Evolutionary conservation across 2,329 filamentous ascomycete genomes (phyloP).

Genomic region (Pestalotiopsis sp.): DNA sequence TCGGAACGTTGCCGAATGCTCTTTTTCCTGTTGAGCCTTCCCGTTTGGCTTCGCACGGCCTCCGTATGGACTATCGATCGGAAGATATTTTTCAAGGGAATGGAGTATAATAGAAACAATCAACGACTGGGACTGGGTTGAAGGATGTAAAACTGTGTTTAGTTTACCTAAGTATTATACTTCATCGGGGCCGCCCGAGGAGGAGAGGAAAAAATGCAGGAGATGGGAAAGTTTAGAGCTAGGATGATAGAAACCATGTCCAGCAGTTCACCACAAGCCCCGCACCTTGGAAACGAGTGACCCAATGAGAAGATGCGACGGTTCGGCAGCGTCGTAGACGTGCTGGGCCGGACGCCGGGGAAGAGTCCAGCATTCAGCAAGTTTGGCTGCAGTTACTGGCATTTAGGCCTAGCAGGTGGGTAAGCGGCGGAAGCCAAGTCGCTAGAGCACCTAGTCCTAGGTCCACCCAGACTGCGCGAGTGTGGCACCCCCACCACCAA

Average conservation of each 20-base stretch:
- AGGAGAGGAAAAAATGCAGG: not conserved
- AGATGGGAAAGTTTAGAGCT: not conserved
- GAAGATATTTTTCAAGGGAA: not conserved
- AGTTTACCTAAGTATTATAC: not conserved
- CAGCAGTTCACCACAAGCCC: not conserved
- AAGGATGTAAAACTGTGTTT: not conserved
- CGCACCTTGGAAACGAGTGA: not conserved
- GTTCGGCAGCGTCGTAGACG: not conserved
- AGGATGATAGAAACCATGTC: not conserved
- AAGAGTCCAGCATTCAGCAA: not conserved
- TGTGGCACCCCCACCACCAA: not conserved
- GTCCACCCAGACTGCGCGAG: not conserved
- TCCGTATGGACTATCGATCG: not conserved
- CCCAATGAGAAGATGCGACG: not conserved
- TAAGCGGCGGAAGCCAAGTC: conserved; percentile 4
- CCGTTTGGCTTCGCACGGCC: not conserved
- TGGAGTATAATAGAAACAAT: not conserved
- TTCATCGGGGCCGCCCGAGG: not conserved
- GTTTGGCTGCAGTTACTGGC: not conserved
- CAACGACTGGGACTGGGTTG: not conserved
- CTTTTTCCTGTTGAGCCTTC: not conserved
- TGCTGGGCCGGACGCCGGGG: not conserved
- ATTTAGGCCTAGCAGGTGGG: not conserved
- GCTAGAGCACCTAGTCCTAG: not conserved
- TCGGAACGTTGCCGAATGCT: not conserved